Base-by-base conservation (phyloP, 164 flowering plant genomes). In the Buxus sempervirens region DNA sequence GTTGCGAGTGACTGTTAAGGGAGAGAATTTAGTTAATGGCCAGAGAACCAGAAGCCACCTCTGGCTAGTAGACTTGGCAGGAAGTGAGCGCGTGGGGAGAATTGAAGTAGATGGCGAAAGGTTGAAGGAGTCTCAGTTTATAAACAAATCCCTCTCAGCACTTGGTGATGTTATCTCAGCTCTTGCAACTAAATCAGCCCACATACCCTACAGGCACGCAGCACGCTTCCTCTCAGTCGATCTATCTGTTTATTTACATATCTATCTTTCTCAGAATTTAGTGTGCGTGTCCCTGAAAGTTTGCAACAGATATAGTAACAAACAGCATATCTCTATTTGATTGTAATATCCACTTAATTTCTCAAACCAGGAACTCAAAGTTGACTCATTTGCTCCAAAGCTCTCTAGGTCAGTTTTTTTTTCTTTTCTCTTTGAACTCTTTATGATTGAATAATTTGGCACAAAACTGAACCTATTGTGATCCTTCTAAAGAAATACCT, bases 331-430 rank as follows among this genome's bases (percentile, higher is more conserved):
- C 18, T 51, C 5, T 25, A 0, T 66, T n/a, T 56, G 18, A 42
- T 49, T 27, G 54, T 56, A 19, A 36, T 27, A 12, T 51, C 38
- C 28, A 65, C 7, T 23, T 61, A 18, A 70, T 27, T 6, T 67
- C 58, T 59, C 41, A 65, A 26, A 41, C n/a, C 85, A 88, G 96
- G 84, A 93, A 93, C 77, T 93, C 98, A 42, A 93, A 89, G 85
- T 90, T 90, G 73, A 93, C 98, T 18, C 98, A 93, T 83, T 72
- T 93, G 82, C 86, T 93, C 75, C 98, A 93, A 75, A 90, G 88
- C 69, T 93, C 98, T 67, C 77, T 93, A 45, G 98, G 98, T 93
- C 72, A 82, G 90, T 16, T 28, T 67, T 16, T 25, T 58, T 60
- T 19, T 54, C 7, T 54, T 16, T 28, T n/a, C 5, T 53, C 5